A percentile compares a stretch with the other conserved stretches of the same genome.
Evolutionary conservation across 352 stramenopile species (phyloP).

Genomic region (Bremia lactucae): DNA sequence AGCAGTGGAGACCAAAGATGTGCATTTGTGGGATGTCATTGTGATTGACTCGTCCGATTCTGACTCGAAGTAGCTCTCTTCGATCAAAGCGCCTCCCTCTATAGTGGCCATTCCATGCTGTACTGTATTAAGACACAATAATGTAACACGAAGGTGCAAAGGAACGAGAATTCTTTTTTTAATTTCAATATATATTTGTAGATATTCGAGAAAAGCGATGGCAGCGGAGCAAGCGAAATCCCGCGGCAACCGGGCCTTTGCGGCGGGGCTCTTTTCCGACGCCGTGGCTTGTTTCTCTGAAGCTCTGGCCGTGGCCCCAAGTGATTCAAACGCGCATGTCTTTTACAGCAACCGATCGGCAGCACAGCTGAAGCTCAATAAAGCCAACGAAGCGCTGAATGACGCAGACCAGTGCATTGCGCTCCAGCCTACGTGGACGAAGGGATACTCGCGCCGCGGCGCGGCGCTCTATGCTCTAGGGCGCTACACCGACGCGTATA

Average conservation of each 20-base stretch:
- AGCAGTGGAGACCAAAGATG: slow-evolving; percentile 7
- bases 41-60: slow-evolving; percentile 65
- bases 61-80: too few species aligned
- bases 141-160: too few species aligned
- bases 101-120: too few species aligned
- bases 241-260: slow-evolving; percentile 75
- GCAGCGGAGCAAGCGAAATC: slow-evolving; percentile 82
- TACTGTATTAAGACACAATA: too few species aligned
- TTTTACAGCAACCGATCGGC: slow-evolving; percentile 83
- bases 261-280: slow-evolving; percentile 51
- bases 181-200: too few species aligned
- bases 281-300: slow-evolving; percentile 69
- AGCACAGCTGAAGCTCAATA: slow-evolving; percentile 66
- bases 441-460: slow-evolving; percentile 82
- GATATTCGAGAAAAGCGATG: too few species aligned
- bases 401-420: slow-evolving; percentile 77
- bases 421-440: slow-evolving; percentile 69
- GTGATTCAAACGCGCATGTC: slow-evolving; percentile 36
- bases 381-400: slow-evolving; percentile 46
- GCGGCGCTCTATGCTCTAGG: slow-evolving; percentile 57
- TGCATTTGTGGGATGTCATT: slow-evolving; percentile 58
- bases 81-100: too few species aligned
- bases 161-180: background rate
- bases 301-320: slow-evolving; percentile 45
- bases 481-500: slow-evolving; percentile 57